These are phyloP conservation scores for Colletotrichum lindemuthianum DNA, from an alignment of 2,329 filamentous ascomycete species.

Conservation along the genomic window DNA sequence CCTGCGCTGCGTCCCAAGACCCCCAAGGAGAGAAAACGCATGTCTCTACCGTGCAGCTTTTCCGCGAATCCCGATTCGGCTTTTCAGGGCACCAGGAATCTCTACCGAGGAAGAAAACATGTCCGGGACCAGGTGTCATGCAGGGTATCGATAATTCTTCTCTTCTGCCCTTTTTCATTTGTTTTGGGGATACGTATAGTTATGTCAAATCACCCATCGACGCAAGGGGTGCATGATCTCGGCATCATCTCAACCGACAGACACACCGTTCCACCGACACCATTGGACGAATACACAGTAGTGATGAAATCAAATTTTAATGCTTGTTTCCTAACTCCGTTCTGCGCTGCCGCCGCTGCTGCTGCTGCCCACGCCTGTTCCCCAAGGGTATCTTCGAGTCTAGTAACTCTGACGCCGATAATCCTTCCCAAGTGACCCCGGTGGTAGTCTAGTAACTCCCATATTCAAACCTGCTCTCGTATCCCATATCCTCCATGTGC, in stretches of 20 bases:
- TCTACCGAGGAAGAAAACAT: background rate
- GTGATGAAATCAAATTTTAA: constrained; percentile 2
- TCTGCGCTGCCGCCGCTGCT: constrained; percentile 8
- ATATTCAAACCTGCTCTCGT: constrained; percentile 9
- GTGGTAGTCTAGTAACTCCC: constrained; percentile 29
- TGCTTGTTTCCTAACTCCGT: constrained; percentile 24
- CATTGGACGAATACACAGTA: background rate
- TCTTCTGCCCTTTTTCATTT: background rate
- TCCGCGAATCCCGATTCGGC: background rate
- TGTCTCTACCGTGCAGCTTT: too few relatives aligned
- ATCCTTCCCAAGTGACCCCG: background rate
- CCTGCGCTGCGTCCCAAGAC: constrained; percentile 16
- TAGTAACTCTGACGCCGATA: constrained; percentile 39
- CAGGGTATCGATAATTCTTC: constrained; percentile 28
- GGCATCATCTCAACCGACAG: constrained; percentile 31
- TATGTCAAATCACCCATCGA: constrained; percentile 11
- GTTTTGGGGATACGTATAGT: constrained; percentile 11
- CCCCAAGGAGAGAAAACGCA: too few relatives aligned
- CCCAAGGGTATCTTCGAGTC: constrained; percentile 36
- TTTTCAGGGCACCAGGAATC: background rate
- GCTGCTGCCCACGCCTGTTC: background rate
- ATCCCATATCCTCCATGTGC: background rate
- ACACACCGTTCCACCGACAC: constrained; percentile 6
- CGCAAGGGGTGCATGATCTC: constrained; percentile 34
- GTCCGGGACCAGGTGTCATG: constrained; percentile 5